Percentiles rank a stretch among this genome's conserved stretches.
Evolutionary conservation across 1,139 yeast genomes (phyloP).

Genomic region (Sugiyamaella sp.): DNA sequence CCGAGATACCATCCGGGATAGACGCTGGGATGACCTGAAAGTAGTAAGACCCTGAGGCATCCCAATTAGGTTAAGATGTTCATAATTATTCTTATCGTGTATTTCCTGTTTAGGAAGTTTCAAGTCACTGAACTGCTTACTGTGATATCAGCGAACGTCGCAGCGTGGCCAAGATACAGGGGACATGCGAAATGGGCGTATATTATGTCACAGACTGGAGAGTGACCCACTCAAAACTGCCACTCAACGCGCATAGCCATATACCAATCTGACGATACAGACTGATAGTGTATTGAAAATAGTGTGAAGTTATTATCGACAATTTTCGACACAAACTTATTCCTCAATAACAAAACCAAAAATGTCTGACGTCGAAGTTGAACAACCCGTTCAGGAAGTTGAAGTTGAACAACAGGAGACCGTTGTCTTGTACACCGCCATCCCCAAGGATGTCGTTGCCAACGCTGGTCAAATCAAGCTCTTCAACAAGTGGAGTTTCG

Average conservation of each 20-base stretch:
- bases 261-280: neutral
- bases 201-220: neutral
- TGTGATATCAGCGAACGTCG: neutral
- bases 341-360: slow-evolving; percentile 22
- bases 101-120: slow-evolving; percentile 3
- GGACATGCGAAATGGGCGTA: no score
- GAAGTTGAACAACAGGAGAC: slow-evolving; percentile 31
- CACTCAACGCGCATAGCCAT: slow-evolving; percentile 2
- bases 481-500: slow-evolving; percentile 99
- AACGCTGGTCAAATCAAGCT: slow-evolving; percentile 96
- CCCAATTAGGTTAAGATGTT: no score
- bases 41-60: no score
- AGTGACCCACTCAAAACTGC: slow-evolving; percentile 7
- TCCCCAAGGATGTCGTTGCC: slow-evolving; percentile 96
- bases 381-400: slow-evolving; percentile 30
- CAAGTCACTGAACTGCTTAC: no score
- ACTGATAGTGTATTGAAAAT: slow-evolving; percentile 7
- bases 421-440: slow-evolving; percentile 58
- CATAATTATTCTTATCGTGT: no score
- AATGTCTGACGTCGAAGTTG: slow-evolving; percentile 38
- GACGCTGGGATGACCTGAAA: no score
- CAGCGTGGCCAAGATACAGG: no score
- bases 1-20: no score
- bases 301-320: slow-evolving; percentile 14
- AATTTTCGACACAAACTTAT: slow-evolving; percentile 11